Base-by-base conservation (phyloP, 164 flowering plant genomes). In the Protea cynaroides region DNA sequence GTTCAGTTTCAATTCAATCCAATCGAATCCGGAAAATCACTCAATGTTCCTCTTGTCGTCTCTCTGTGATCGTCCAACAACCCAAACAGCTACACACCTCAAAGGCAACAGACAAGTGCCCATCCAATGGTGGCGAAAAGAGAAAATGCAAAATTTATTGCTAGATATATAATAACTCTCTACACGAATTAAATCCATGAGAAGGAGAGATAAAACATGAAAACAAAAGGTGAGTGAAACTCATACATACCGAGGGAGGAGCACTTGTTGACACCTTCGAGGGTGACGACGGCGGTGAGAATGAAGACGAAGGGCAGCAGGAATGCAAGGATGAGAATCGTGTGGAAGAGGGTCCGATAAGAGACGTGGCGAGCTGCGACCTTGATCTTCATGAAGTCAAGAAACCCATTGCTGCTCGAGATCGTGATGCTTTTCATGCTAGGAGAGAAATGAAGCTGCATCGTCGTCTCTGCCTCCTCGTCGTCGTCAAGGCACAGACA, bases 381-480 rank as follows among this genome's bases (percentile, higher is more conserved):
- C 76, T 92, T 95, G 88, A 95, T 88, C 96, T 92, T 95, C 99
- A 95, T 95, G 72, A 87, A 86, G 79, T 95, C 97, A 74, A 85
- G 73, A 67, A 83, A 82, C 44, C 91, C 96, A 83, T 72, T 70
- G 82, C 75, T 87, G 70, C 82, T 79, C 54, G 92, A 89, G 66
- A 94, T 91, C 66, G 98, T 94, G 79, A 94, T 87, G 79, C 97
- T 94, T 87, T 91, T 94, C 98, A 91, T 91, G 82, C 96, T 91
- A 82, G 96, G 98, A 72, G 98, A 94, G 83, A 94, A 80, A 75
- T 81, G 96, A 82, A 94, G 87, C 96, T 89, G 98, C 98, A 94
- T 94, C 89, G 80, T 87, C 75, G 65, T 75, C 81, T 69, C 59
- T 69, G 79, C 79, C 68, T 66, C 74, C 72, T 66, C 73, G 55